A percentile compares a stretch with the other conserved stretches of the same genome.
Conservation (phyloP, 768 basidiomycete species). For the Ramaria sp. region DNA sequence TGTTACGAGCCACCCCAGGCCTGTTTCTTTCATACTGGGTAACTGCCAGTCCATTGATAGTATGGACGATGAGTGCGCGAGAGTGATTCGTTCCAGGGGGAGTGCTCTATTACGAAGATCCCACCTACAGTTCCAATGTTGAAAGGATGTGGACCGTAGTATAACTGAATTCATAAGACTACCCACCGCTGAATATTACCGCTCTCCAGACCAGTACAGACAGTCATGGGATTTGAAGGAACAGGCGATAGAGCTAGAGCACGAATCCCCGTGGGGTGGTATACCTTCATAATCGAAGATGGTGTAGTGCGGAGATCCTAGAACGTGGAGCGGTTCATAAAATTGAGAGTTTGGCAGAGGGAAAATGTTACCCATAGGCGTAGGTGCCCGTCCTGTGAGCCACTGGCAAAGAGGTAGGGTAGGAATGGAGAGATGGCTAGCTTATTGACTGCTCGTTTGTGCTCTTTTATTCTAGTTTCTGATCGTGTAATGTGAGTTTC, state of each 20-base stretch:
- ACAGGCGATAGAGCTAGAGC: conserved; percentile 63
- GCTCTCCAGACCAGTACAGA: conserved; percentile 58
- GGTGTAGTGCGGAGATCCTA: conserved; percentile 68
- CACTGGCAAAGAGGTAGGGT: conserved; percentile 66
- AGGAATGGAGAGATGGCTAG: conserved; percentile 58
- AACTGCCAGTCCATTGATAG: conserved; percentile 65
- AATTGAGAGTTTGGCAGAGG: not conserved
- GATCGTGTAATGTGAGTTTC: not conserved
- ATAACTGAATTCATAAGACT: conserved; percentile 27
- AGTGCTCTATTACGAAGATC: conserved; percentile 38
- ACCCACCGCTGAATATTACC: conserved; percentile 36
- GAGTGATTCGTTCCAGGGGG: conserved; percentile 54
- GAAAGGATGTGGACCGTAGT: not conserved
- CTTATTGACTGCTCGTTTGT: conserved; percentile 61
- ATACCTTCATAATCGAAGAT: conserved; percentile 59
- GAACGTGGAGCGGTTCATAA: not conserved
- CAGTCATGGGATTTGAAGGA: conserved; percentile 53
- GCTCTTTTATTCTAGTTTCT: conserved; percentile 62
- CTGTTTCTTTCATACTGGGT: conserved; percentile 15
- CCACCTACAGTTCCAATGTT: conserved; percentile 37
- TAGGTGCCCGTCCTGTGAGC: conserved; percentile 71
- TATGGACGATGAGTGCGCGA: conserved; percentile 66
- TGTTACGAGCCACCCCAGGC: conserved; percentile 64
- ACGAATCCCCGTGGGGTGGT: conserved; percentile 59
- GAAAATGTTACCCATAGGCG: conserved; percentile 58